Conservation (phyloP, 306 rosid genomes). For the Albizia julibrissin region DNA sequence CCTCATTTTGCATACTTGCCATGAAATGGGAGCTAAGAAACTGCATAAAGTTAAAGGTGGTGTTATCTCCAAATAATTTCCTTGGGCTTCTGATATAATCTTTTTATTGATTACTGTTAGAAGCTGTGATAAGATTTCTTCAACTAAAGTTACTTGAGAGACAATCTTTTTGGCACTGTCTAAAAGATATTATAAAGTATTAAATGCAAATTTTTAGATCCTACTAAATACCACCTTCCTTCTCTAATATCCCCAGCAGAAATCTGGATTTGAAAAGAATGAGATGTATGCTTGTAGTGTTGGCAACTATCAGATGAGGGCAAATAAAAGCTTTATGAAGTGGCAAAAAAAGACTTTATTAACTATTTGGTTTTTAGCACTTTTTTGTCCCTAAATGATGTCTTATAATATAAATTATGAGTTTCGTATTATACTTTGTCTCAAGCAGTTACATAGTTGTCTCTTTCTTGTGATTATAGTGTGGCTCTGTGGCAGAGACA, state of each 20-base stretch:
- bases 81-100: neutral
- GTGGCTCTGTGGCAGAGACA: conserved; percentile 94
- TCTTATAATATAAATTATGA: conserved; percentile 5
- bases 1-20: neutral
- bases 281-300: neutral
- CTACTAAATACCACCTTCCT: neutral
- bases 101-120: conserved; percentile 2
- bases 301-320: neutral
- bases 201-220: conserved; percentile 1
- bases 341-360: neutral
- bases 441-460: conserved; percentile 7
- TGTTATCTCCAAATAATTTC: neutral
- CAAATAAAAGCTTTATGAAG: neutral
- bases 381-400: conserved; percentile 7
- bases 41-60: neutral
- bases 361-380: conserved; percentile 1
- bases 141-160: conserved; percentile 9
- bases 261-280: neutral
- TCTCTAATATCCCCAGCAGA: neutral
- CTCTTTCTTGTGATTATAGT: conserved; percentile 44
- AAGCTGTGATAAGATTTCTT: conserved; percentile 9
- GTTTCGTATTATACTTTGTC: conserved; percentile 6
- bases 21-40: conserved; percentile 1
- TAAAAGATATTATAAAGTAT: conserved; percentile 5
- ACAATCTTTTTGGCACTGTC: conserved; percentile 15